phyloP scores from a whole-genome alignment of 1,284 basidiomycete species.

The Marasmius fiardii region DNA sequence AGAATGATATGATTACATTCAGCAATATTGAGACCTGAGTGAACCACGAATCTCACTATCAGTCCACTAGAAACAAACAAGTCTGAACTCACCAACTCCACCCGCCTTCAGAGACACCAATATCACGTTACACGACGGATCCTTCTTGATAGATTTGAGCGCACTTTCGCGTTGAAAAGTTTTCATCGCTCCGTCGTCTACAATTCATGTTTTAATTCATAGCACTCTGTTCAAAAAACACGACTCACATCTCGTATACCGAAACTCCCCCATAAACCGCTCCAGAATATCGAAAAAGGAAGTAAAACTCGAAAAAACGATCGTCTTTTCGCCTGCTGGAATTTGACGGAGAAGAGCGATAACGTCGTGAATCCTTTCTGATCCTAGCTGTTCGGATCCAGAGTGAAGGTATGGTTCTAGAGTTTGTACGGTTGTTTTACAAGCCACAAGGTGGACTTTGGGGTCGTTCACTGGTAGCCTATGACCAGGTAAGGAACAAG shows the following conservation, averaged over 20 bases:
- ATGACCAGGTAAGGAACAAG: background rate
- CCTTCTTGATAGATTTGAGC: background rate
- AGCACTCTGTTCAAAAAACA: background rate
- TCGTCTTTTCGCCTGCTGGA: background rate
- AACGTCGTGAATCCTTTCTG: background rate
- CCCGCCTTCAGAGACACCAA: background rate
- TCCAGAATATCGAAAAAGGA: background rate
- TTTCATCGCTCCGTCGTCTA: background rate
- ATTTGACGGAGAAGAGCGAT: background rate
- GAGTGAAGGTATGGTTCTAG: background rate
- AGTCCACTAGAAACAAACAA: too few relatives aligned
- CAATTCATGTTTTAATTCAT: too few relatives aligned
- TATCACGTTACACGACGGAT: background rate
- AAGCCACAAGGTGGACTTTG: background rate
- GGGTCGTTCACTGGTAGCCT: background rate
- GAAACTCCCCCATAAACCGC: background rate
- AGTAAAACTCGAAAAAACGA: background rate
- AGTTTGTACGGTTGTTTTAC: background rate
- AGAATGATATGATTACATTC: constrained; percentile 58
- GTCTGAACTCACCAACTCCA: background rate
- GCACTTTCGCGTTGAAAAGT: background rate
- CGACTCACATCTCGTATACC: background rate
- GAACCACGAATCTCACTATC: too few relatives aligned
- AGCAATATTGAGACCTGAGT: constrained; percentile 54
- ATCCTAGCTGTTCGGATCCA: background rate